A percentile compares a stretch with the other conserved stretches of the same genome.
Evolutionary conservation across 805 yeast genomes (phyloP).

Genomic region (Pichia rugopelliculosa): DNA sequence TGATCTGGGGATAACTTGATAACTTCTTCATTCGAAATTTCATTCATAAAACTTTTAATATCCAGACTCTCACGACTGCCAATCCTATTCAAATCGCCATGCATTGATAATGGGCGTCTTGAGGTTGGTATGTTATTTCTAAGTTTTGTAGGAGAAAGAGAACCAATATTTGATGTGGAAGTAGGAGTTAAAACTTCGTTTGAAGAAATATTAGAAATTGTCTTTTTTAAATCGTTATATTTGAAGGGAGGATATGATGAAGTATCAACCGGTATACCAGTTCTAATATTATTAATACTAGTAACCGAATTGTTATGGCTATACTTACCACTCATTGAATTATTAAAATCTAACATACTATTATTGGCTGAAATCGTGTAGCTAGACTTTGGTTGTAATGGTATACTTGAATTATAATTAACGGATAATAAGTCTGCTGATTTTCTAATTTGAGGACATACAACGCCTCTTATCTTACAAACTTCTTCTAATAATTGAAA

Average conservation of each 20-base stretch:
- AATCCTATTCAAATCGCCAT: constrained; percentile 4
- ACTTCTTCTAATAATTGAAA: constrained; percentile 65
- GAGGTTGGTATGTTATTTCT: neutral
- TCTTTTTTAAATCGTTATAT: constrained; percentile 2
- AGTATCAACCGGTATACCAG: no score
- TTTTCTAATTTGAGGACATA: constrained; percentile 25
- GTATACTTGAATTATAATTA: neutral
- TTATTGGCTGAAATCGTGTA: neutral
- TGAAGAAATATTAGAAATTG: constrained; percentile 1
- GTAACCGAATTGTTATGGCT: neutral
- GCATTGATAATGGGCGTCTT: constrained; percentile 9
- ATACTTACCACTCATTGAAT: neutral
- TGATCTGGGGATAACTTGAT: constrained; percentile 25
- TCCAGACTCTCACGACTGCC: constrained; percentile 10
- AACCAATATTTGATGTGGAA: neutral
- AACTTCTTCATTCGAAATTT: constrained; percentile 26
- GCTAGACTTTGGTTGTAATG: neutral
- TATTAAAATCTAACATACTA: neutral
- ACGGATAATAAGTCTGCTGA: neutral
- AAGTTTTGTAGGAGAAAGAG: neutral
- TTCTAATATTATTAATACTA: neutral
- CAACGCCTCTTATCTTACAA: constrained; percentile 48
- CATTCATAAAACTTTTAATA: constrained; percentile 9
- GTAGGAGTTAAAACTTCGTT: neutral
- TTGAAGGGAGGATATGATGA: neutral